These are phyloP conservation scores for Graphiopsis chlorocephala DNA, from an alignment of 2,329 filamentous ascomycete species.

Conservation along the genomic window DNA sequence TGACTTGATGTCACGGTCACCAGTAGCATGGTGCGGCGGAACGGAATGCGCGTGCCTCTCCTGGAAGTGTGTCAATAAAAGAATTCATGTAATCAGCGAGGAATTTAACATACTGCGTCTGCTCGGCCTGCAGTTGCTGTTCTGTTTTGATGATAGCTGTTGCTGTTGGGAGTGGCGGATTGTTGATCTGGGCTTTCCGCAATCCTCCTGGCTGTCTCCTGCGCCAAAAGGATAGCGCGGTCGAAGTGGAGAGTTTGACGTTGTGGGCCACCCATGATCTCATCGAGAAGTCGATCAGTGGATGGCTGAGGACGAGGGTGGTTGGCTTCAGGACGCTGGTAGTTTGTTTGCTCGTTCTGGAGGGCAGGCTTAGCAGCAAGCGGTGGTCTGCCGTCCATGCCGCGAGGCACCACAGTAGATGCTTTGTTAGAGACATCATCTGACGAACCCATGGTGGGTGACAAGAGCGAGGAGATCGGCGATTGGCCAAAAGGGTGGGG, in stretches of 20 bases:
- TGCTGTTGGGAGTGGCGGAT: background rate
- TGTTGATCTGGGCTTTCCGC: background rate
- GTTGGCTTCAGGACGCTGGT: background rate
- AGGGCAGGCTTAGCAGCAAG: conserved; percentile 6
- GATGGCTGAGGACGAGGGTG: background rate
- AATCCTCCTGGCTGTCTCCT: background rate
- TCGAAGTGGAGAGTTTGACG: background rate
- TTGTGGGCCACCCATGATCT: background rate
- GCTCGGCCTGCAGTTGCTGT: background rate
- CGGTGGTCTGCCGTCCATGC: background rate
- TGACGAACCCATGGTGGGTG: background rate
- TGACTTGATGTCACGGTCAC: background rate
- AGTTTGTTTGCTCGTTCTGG: background rate
- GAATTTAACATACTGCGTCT: background rate
- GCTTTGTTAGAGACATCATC: background rate
- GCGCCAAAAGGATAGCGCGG: background rate
- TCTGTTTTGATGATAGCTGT: background rate
- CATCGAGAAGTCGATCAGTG: background rate
- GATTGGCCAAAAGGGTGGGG: background rate
- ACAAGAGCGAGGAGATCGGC: background rate
- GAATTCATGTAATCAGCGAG: background rate
- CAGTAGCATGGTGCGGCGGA: background rate
- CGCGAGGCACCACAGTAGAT: background rate
- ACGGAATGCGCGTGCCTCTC: background rate
- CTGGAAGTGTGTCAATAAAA: background rate